Evolutionary conservation across 2,329 filamentous ascomycete species (phyloP).

Genomic region (Graphilbum fragrans): DNA sequence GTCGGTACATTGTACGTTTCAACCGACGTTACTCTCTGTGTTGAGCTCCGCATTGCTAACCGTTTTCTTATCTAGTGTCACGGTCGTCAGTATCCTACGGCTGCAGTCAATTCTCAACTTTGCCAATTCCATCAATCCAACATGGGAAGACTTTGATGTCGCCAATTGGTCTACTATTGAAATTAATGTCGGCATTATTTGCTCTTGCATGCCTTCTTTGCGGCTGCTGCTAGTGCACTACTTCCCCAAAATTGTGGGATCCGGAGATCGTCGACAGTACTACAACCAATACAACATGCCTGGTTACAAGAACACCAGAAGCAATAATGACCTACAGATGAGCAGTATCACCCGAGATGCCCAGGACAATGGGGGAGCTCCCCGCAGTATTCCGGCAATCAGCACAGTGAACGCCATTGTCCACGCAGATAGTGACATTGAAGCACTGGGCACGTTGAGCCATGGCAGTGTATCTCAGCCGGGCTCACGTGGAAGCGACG

Average conservation of each 20-base stretch:
- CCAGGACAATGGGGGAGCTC: too few species aligned
- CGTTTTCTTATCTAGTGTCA: constrained; percentile 13
- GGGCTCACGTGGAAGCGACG: too few species aligned
- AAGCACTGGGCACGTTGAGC: too few species aligned
- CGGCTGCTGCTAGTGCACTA: constrained; percentile 17
- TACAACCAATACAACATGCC: too few species aligned
- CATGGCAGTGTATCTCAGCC: too few species aligned
- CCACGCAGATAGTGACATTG: too few species aligned
- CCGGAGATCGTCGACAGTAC: background rate
- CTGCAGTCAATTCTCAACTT: constrained; percentile 17
- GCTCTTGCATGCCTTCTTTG: constrained; percentile 20
- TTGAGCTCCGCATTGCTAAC: background rate
- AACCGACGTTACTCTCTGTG: background rate
- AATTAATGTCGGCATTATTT: constrained; percentile 21
- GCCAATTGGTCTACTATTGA: constrained; percentile 21
- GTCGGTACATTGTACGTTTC: constrained; percentile 24
- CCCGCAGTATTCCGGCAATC: too few species aligned
- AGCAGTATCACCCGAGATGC: too few species aligned
- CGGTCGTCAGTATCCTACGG: constrained; percentile 20
- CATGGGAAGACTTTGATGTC: constrained; percentile 18
- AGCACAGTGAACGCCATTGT: too few species aligned
- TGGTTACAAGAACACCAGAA: too few species aligned
- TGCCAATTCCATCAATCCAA: constrained; percentile 16
- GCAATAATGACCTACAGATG: too few species aligned
- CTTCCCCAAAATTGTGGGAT: constrained; percentile 13